These are phyloP conservation scores for Leptographium wingfieldii DNA, from an alignment of 2,329 filamentous ascomycete genomes.

Conservation along the genomic window DNA sequence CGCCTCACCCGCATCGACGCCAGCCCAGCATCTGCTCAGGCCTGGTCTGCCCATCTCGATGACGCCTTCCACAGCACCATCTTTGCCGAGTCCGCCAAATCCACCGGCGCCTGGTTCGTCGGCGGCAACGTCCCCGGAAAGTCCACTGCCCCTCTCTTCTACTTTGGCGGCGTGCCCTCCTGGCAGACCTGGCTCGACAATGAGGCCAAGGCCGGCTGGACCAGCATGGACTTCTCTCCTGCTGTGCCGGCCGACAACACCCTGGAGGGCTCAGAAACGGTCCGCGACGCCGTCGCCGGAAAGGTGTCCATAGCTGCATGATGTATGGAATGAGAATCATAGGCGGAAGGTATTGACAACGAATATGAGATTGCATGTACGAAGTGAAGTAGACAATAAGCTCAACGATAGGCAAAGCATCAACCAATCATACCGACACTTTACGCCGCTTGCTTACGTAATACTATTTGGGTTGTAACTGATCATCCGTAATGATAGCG, in stretches of 20 bases:
- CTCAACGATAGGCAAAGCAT: too few relatives aligned
- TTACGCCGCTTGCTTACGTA: too few relatives aligned
- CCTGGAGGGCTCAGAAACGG: neutral
- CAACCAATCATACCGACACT: too few relatives aligned
- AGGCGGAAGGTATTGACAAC: too few relatives aligned
- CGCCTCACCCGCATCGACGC: conserved; percentile 6
- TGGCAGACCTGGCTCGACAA: conserved; percentile 6
- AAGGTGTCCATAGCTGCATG: neutral
- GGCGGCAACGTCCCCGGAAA: conserved; percentile 15
- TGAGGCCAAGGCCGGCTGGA: neutral
- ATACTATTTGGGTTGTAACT: too few relatives aligned
- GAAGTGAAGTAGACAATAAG: too few relatives aligned
- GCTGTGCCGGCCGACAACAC: neutral
- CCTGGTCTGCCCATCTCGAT: conserved; percentile 3
- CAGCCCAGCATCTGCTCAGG: neutral
- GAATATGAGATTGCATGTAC: too few relatives aligned
- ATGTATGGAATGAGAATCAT: neutral
- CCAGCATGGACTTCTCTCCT: neutral
- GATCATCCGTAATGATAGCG: too few relatives aligned
- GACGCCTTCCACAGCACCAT: conserved; percentile 4
- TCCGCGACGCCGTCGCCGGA: neutral
- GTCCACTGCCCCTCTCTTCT: conserved; percentile 9
- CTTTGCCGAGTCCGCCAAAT: conserved; percentile 1
- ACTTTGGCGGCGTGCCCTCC: conserved; percentile 4
- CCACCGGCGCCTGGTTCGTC: conserved; percentile 12